Evolutionary conservation across 805 yeast genomes (phyloP).

Genomic region (Myxozyma mucilagina): DNA sequence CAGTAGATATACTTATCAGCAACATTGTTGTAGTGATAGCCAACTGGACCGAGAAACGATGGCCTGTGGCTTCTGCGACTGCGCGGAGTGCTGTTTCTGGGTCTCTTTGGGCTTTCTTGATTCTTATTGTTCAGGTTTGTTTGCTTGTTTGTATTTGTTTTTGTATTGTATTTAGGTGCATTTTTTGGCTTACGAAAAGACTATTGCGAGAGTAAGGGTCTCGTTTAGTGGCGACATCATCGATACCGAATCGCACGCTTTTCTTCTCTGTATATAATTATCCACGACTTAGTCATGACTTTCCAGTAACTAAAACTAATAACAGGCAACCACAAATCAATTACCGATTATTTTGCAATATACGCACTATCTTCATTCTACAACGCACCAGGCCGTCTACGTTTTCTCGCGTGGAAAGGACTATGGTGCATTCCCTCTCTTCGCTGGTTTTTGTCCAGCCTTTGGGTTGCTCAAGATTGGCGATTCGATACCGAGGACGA

Average conservation of each 20-base stretch:
- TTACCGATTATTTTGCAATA: slow-evolving; percentile 20
- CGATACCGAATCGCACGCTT: slow-evolving; percentile 11
- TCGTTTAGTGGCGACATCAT: slow-evolving; percentile 31
- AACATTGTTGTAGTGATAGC: not conserved
- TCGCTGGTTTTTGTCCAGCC: slow-evolving; percentile 15
- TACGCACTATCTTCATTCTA: slow-evolving; percentile 19
- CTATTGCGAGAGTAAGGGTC: slow-evolving; percentile 15
- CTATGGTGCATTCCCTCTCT: slow-evolving; percentile 19
- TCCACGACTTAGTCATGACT: no score
- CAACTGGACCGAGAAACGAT: not conserved
- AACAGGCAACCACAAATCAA: slow-evolving; percentile 23
- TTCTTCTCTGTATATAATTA: slow-evolving; percentile 22
- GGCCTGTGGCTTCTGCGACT: not conserved
- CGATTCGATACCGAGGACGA: slow-evolving; percentile 9
- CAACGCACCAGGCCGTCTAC: slow-evolving; percentile 16
- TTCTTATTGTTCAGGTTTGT: not conserved
- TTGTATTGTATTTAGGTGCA: not conserved
- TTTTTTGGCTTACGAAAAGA: slow-evolving; percentile 7
- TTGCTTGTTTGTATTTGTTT: not conserved
- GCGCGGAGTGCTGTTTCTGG: not conserved
- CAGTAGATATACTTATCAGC: not conserved
- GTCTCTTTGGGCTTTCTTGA: not conserved
- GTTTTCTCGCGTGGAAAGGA: slow-evolving; percentile 19
- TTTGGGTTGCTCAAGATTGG: slow-evolving; percentile 30
- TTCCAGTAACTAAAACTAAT: no score